A percentile compares a stretch with the other conserved stretches of the same genome.
These are phyloP conservation scores for Elongisporangium undulatum DNA, from an alignment of 352 stramenopile genomes.

Conservation along the genomic window DNA sequence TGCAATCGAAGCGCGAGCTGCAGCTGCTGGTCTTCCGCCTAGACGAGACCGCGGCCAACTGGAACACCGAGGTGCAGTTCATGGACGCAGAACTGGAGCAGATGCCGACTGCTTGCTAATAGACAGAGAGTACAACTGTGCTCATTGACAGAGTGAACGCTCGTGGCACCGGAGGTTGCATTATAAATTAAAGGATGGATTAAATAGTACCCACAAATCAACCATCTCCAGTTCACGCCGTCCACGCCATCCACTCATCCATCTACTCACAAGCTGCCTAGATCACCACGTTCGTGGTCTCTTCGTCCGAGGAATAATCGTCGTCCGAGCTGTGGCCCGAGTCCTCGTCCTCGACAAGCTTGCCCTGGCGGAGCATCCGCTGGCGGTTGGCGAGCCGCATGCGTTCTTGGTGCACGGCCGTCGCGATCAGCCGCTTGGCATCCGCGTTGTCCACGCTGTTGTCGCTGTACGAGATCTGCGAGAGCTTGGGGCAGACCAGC, in stretches of 20 bases:
- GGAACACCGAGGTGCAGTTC: conserved; percentile 35
- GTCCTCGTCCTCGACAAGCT: conserved; percentile 21
- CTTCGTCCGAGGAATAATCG: conserved; percentile 36
- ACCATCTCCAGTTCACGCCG: neutral
- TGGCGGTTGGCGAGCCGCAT: conserved; percentile 49
- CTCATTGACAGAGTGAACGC: conserved; percentile 3
- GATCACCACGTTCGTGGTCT: conserved; percentile 1
- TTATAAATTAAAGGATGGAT: conserved; percentile 31
- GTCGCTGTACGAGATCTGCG: conserved; percentile 87
- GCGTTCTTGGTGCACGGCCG: conserved; percentile 73
- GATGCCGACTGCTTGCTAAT: conserved; percentile 48
- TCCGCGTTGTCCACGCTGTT: conserved; percentile 75
- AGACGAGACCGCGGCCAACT: conserved; percentile 24
- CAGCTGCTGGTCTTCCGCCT: conserved; percentile 47
- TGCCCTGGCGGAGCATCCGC: conserved; percentile 39
- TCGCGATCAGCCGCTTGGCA: conserved; percentile 73
- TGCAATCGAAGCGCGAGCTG: conserved; percentile 36
- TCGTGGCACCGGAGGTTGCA: neutral
- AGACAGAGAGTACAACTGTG: neutral
- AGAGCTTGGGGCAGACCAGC: conserved; percentile 66
- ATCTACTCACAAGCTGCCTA: neutral
- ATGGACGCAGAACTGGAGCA: conserved; percentile 25
- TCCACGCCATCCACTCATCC: neutral
- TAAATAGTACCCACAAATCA: conserved; percentile 4
- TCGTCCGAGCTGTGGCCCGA: conserved; percentile 21